Base-by-base conservation (phyloP, 2,329 filamentous ascomycete species). In the Diaporthe capsici region DNA sequence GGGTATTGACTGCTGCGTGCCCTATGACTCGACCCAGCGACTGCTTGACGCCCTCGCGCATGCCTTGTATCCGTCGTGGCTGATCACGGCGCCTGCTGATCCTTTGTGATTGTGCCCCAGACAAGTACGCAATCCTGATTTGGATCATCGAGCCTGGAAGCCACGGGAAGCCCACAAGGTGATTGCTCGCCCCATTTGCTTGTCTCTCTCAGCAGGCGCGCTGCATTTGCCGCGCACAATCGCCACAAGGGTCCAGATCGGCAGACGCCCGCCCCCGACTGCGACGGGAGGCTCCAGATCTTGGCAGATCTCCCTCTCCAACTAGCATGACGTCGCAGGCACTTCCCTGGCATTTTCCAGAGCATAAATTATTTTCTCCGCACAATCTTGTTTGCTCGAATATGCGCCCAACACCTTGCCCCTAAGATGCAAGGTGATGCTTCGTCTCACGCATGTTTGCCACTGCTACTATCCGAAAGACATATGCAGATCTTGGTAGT, bases 201-300 rank as follows among this genome's bases (percentile, higher is more conserved):
- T 39, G 47, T 51, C 28, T n/a, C 47, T 39, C 44, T 51, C 22
- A 4, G 39, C 47, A 68, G 47, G 63, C 63, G 63, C 63, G 63
- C 63, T 68, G 44, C 63, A 68, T 53, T 20, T 68, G 44, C 63
- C 63, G 63, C 63, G 63, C 63, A 37, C 47, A 68, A 68, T 68
- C 63, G 63, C 47, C 47, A 13, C 65, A 25, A 53, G 65, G 65
- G 49, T 53, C 65, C 44, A 73, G 71, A 72, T 72, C 71, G 71
- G 55, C 70, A 61, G 28, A 17, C 7, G 25, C 57, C 55, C 37
- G 28, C 58, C 39, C 51, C 61, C 44, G 28, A 67, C 51, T 51
- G 61, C 63, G 31, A 68, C 55, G 39, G 55, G 44, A 49, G 12
- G 44, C 71, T 63, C 55, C 42, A 63, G 57, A 63, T 63, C 71